Conservation (phyloP, 495 filamentous ascomycete species). For the Lindgomyces ingoldianus region DNA sequence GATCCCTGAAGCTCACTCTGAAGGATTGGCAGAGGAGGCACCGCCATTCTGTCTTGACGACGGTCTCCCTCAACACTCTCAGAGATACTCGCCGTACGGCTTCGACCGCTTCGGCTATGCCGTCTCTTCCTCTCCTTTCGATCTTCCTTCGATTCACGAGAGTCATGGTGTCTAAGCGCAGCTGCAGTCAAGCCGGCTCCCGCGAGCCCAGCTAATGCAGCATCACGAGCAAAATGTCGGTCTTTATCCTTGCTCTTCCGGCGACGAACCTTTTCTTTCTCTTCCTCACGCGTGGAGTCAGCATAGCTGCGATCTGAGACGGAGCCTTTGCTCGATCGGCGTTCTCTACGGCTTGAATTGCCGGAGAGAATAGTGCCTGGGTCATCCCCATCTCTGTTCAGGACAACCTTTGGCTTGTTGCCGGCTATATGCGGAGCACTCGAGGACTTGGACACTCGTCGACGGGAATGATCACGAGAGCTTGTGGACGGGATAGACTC, state of each 20-base stretch:
- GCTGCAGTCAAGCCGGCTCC: conserved; percentile 63
- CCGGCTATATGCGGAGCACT: conserved; percentile 67
- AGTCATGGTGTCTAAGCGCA: conserved; percentile 66
- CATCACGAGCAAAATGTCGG: conserved; percentile 50
- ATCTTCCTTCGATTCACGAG: conserved; percentile 48
- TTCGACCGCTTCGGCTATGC: conserved; percentile 54
- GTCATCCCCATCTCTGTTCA: conserved; percentile 62
- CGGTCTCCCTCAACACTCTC: conserved; percentile 42
- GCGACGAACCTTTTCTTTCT: conserved; percentile 56
- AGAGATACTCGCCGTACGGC: conserved; percentile 58
- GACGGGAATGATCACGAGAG: conserved; percentile 60
- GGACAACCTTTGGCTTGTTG: conserved; percentile 61
- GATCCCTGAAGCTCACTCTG: conserved; percentile 80
- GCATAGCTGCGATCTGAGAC: conserved; percentile 50
- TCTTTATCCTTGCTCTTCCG: conserved; percentile 62
- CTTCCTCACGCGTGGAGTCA: conserved; percentile 57
- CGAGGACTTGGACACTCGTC: conserved; percentile 66
- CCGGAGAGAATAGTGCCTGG: conserved; percentile 60
- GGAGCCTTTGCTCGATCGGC: conserved; percentile 49
- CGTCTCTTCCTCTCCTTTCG: conserved; percentile 52
- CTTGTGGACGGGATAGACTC: conserved; percentile 57
- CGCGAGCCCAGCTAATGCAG: conserved; percentile 57
- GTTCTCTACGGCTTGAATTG: conserved; percentile 53
- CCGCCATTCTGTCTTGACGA: conserved; percentile 52
- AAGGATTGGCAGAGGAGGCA: conserved; percentile 81